phyloP scores from a whole-genome alignment of 192 early-diverging fungal species.

The Coemansia sp. region DNA sequence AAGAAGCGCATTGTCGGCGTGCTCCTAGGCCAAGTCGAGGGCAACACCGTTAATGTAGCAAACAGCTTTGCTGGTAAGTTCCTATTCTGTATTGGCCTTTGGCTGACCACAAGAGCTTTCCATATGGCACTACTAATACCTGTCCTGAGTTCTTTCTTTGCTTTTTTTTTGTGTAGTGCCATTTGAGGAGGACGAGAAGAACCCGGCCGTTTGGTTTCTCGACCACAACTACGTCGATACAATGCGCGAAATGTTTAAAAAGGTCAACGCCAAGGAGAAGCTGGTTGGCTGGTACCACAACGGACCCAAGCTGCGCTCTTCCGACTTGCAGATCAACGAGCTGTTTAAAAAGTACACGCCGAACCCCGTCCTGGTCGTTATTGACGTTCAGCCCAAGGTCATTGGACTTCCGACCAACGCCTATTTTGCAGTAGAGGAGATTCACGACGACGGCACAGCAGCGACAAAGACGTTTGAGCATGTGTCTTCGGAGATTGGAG shows the following conservation, averaged over 20 bases:
- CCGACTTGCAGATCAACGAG: constrained; percentile 97
- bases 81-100: neutral
- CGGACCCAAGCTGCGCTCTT: constrained; percentile 94
- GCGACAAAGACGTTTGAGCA: constrained; percentile 97
- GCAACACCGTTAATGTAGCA: constrained; percentile 89
- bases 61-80: constrained; percentile 95
- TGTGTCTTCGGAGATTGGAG: constrained; percentile 91
- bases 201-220: constrained; percentile 96
- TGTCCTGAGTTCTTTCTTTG: neutral
- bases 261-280: constrained; percentile 96
- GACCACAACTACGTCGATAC: constrained; percentile 99
- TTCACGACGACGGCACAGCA: constrained; percentile 97
- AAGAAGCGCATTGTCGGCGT: constrained; percentile 97
- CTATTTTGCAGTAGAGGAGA: constrained; percentile 97
- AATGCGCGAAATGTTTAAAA: constrained; percentile 99
- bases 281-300: constrained; percentile 99
- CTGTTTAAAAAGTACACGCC: constrained; percentile 93
- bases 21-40: constrained; percentile 86
- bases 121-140: neutral
- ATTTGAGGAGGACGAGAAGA: constrained; percentile 99
- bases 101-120: neutral
- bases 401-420: constrained; percentile 95
- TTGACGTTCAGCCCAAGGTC: constrained; percentile 93
- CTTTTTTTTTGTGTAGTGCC: constrained; percentile 69
- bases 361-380: constrained; percentile 96